Evolutionary conservation across 1,284 basidiomycete species (phyloP).

Genomic region (Waitea zeae): DNA sequence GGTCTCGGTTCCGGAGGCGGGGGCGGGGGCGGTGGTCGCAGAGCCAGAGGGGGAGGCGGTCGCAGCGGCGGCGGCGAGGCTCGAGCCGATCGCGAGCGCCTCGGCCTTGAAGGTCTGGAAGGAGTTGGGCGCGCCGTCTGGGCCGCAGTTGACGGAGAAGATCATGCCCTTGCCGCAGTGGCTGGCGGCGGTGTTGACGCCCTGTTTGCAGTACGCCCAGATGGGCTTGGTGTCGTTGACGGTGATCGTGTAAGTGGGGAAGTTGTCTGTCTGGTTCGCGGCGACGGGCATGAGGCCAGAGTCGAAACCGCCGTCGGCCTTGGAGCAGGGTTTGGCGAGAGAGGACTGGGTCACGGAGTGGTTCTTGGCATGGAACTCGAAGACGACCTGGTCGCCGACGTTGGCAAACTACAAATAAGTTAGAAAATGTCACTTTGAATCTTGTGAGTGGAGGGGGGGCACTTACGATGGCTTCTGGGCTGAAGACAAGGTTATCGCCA

Average conservation of each 20-base stretch:
- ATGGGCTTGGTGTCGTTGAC: constrained; percentile 22
- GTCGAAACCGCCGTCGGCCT: constrained; percentile 26
- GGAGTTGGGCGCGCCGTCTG: constrained; percentile 30
- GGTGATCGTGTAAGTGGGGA: constrained; percentile 17
- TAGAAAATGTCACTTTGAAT: too few relatives aligned
- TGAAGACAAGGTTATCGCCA: constrained; percentile 21
- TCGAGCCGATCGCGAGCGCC: constrained; percentile 30
- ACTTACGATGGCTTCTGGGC: constrained; percentile 35
- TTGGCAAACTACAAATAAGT: constrained; percentile 27
- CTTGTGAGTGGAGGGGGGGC: too few relatives aligned
- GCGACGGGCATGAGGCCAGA: constrained; percentile 39
- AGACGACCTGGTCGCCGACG: constrained; percentile 38
- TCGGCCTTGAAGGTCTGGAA: constrained; percentile 36
- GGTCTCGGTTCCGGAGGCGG: constrained; percentile 10
- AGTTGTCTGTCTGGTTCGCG: constrained; percentile 18
- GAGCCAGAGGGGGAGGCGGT: constrained; percentile 14
- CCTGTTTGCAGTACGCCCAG: constrained; percentile 27
- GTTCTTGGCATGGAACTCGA: constrained; percentile 36
- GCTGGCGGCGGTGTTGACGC: constrained; percentile 15
- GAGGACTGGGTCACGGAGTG: constrained; percentile 42
- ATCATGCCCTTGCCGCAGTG: constrained; percentile 53
- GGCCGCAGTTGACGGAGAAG: constrained; percentile 42
- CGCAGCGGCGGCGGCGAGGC: constrained; percentile 21
- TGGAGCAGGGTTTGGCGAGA: constrained; percentile 30
- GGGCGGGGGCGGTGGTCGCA: constrained; percentile 1